Conservation (phyloP, 2,329 filamentous ascomycete genomes). For the Dactylellina leptospora region DNA sequence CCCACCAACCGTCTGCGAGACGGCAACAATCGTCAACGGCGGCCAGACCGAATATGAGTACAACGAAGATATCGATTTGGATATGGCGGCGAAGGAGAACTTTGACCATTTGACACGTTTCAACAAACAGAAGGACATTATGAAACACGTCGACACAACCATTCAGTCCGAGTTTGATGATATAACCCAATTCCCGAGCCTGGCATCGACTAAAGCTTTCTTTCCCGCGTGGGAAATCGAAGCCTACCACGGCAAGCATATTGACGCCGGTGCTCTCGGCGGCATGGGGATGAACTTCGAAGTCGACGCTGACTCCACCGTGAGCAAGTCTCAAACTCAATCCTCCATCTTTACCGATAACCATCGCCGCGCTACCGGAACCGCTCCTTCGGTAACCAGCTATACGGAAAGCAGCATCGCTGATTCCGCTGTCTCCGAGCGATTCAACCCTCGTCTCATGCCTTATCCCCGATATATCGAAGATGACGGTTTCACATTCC, state of each 20-base stretch:
- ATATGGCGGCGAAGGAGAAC: slow-evolving; percentile 43
- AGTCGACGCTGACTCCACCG: slow-evolving; percentile 38
- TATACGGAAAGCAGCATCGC: slow-evolving; percentile 51
- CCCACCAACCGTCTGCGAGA: slow-evolving; percentile 49
- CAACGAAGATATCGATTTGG: slow-evolving; percentile 52
- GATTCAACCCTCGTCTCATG: slow-evolving; percentile 34
- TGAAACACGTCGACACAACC: slow-evolving; percentile 45
- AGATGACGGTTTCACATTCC: slow-evolving; percentile 22
- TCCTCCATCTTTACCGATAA: slow-evolving; percentile 46
- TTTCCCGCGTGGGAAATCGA: slow-evolving; percentile 50
- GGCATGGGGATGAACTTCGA: slow-evolving; percentile 43
- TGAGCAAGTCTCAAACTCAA: slow-evolving; percentile 51
- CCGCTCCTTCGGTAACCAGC: slow-evolving; percentile 44
- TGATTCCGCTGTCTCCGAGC: slow-evolving; percentile 41
- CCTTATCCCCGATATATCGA: slow-evolving; percentile 39
- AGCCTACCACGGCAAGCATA: slow-evolving; percentile 22
- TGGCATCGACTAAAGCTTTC: slow-evolving; percentile 40
- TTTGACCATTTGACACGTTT: slow-evolving; percentile 51
- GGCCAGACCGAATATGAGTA: slow-evolving; percentile 31
- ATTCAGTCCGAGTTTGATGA: slow-evolving; percentile 15
- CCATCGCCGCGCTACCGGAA: slow-evolving; percentile 30
- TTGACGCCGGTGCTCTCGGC: slow-evolving; percentile 25
- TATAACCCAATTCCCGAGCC: slow-evolving; percentile 34
- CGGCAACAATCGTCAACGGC: slow-evolving; percentile 47
- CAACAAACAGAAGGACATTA: slow-evolving; percentile 53